Evolutionary conservation across 805 yeast genomes (phyloP).

Genomic region (Torulaspora gathmanii): DNA sequence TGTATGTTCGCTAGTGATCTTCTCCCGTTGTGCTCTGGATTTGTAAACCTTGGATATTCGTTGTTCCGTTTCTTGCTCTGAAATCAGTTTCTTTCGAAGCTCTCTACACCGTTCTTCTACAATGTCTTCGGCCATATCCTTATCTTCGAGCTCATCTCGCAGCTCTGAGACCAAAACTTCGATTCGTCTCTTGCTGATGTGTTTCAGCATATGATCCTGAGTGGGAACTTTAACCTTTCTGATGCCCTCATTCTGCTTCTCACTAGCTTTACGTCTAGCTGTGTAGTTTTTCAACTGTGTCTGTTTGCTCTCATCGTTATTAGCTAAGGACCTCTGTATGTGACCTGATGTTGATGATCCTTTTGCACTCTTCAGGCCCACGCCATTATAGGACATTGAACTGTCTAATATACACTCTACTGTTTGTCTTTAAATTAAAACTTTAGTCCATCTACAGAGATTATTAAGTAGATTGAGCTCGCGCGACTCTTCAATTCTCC

Average conservation of each 20-base stretch:
- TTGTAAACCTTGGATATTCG: conserved; percentile 12
- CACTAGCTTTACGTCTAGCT: conserved; percentile 6
- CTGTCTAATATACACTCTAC: not conserved
- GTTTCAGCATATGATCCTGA: conserved; percentile 15
- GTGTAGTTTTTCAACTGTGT: conserved; percentile 8
- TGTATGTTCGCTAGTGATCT: not conserved
- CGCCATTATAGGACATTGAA: conserved; percentile 31
- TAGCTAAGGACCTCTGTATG: conserved; percentile 30
- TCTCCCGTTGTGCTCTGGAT: conserved; percentile 9
- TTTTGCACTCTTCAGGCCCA: conserved; percentile 33
- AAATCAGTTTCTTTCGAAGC: conserved; percentile 14
- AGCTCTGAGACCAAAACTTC: conserved; percentile 30
- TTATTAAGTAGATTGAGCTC: not conserved
- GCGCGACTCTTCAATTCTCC: conserved; percentile 2
- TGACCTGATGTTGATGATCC: conserved; percentile 36
- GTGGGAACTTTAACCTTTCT: conserved; percentile 4
- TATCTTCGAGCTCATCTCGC: conserved; percentile 29
- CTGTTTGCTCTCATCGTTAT: conserved; percentile 9
- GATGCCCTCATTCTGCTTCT: not conserved
- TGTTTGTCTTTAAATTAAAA: not conserved
- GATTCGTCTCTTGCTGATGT: conserved; percentile 24
- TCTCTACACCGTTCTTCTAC: conserved; percentile 23
- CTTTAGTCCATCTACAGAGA: not conserved
- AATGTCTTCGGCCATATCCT: conserved; percentile 17
- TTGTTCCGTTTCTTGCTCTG: conserved; percentile 11